Evolutionary conservation across 2,329 filamentous ascomycete species (phyloP).

Genomic region (Fusarium temperatum): DNA sequence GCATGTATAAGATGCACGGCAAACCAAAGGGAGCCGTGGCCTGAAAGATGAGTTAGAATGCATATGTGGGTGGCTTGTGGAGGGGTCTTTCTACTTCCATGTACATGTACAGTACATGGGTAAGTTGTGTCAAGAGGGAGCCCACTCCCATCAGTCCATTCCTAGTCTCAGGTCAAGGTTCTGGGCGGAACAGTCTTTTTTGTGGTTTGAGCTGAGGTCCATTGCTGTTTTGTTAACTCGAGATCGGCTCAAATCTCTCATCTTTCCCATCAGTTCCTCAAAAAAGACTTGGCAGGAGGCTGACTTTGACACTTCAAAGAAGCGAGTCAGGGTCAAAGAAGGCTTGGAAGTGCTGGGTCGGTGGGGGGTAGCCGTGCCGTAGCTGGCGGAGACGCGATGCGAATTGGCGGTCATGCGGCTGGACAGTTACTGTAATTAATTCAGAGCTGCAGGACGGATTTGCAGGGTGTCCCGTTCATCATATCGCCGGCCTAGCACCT

Average conservation of each 20-base stretch:
- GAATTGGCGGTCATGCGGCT: constrained; percentile 34
- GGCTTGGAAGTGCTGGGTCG: constrained; percentile 10
- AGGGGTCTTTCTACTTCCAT: constrained; percentile 24
- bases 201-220: background rate
- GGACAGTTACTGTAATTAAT: constrained; percentile 8
- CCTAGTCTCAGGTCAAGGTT: constrained; percentile 24
- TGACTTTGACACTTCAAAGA: background rate
- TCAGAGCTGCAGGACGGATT: constrained; percentile 34
- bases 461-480: constrained; percentile 35
- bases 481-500: constrained; percentile 38
- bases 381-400: constrained; percentile 19
- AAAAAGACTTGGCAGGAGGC: background rate
- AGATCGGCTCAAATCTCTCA: background rate
- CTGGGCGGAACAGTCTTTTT: background rate
- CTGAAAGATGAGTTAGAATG: constrained; percentile 37
- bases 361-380: constrained; percentile 13
- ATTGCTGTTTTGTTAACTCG: background rate
- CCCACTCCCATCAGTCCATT: constrained; percentile 26
- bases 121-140: constrained; percentile 23
- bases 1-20: constrained; percentile 4
- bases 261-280: background rate
- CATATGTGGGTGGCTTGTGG: constrained; percentile 25
- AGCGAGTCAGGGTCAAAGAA: constrained; percentile 20
- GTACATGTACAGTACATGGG: constrained; percentile 7
- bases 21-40: constrained; percentile 17